Evolutionary conservation across 2,329 filamentous ascomycete genomes (phyloP).

Genomic region (Monosporascus ibericus): DNA sequence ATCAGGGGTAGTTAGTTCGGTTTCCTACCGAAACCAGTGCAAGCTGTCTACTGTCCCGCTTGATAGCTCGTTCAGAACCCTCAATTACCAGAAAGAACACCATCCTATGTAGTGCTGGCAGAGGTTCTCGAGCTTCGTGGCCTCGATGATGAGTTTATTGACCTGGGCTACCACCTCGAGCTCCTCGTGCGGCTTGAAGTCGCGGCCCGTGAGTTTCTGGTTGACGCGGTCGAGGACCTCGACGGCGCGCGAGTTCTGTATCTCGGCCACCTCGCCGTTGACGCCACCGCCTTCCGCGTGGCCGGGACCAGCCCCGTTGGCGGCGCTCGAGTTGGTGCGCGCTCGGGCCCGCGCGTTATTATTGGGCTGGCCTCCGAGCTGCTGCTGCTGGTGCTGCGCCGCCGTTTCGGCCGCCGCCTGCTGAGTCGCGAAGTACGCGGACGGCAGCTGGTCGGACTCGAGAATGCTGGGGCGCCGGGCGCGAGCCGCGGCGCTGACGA

Average conservation of each 20-base stretch:
- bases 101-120: constrained; percentile 99
- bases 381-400: background rate
- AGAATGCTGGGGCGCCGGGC: constrained; percentile 64
- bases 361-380: constrained; percentile 27
- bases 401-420: constrained; percentile 23
- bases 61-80: background rate
- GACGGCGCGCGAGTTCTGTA: constrained; percentile 86
- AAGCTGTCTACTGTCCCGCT: background rate
- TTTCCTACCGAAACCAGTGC: constrained; percentile 1
- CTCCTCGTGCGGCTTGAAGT: constrained; percentile 84
- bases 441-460: constrained; percentile 54
- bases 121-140: constrained; percentile 92
- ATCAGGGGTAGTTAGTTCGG: background rate
- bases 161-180: constrained; percentile 83
- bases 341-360: constrained; percentile 42
- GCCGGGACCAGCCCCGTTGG: constrained; percentile 27
- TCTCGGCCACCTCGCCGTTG: constrained; percentile 55
- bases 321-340: constrained; percentile 50
- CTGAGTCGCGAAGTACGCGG: constrained; percentile 48
- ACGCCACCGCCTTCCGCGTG: constrained; percentile 35
- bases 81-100: constrained; percentile 88
- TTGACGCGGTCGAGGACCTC: constrained; percentile 88
- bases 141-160: constrained; percentile 89
- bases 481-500: constrained; percentile 43
- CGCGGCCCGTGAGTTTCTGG: constrained; percentile 89